Percentiles rank a stretch among this genome's conserved stretches.
These are phyloP conservation scores for Mucor circinelloides DNA, from an alignment of 371 early-diverging fungal species.

Conservation along the genomic window DNA sequence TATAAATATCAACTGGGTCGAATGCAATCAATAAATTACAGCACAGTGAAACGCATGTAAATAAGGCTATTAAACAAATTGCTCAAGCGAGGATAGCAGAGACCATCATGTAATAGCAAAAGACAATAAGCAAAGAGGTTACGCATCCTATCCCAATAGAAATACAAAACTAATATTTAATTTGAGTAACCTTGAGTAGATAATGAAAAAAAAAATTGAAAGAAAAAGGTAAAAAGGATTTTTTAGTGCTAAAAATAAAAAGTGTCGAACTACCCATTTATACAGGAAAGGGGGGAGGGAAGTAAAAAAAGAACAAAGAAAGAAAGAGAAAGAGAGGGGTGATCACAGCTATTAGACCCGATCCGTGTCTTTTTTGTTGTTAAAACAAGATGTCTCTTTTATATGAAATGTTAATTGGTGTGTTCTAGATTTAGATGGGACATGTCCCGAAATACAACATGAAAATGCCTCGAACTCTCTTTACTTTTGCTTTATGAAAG, in stretches of 20 bases:
- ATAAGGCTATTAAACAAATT: neutral
- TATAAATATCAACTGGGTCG: neutral
- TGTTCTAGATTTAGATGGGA: neutral
- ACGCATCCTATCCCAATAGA: neutral
- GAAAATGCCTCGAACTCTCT: neutral
- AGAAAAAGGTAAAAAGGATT: neutral
- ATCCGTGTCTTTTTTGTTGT: neutral
- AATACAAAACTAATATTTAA: neutral
- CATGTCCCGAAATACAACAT: neutral
- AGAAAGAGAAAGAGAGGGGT: neutral
- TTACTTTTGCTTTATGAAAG: neutral
- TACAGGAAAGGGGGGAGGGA: neutral
- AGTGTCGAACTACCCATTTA: neutral
- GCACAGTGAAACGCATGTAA: neutral
- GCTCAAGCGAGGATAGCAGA: neutral
- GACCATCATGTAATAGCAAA: neutral
- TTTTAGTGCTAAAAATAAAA: neutral
- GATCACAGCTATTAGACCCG: neutral
- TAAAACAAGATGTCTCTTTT: neutral
- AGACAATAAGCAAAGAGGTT: neutral
- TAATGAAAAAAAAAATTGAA: neutral
- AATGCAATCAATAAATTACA: neutral
- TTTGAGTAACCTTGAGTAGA: neutral
- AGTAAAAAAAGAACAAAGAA: neutral
- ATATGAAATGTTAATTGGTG: neutral